phyloP scores from a whole-genome alignment of 345 rosid genomes.

The Hibiscus mutabilis region DNA sequence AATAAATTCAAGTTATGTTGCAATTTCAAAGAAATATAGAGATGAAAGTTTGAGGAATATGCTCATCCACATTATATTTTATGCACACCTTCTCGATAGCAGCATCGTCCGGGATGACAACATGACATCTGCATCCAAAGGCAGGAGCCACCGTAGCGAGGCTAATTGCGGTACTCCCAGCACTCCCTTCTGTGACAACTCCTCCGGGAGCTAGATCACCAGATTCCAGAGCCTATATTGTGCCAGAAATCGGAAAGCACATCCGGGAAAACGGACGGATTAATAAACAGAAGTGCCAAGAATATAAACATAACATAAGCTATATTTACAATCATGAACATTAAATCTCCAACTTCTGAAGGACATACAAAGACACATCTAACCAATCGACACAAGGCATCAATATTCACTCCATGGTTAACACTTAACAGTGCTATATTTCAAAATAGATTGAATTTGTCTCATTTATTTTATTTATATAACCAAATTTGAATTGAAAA shows the following conservation, averaged over 20 bases:
- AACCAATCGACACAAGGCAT: not conserved
- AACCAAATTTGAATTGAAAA: not conserved
- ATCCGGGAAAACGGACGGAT: not conserved
- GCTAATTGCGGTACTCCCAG: slow-evolving; percentile 97
- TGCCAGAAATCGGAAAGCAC: not conserved
- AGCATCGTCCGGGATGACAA: slow-evolving; percentile 93
- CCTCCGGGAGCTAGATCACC: slow-evolving; percentile 66
- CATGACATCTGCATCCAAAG: slow-evolving; percentile 88
- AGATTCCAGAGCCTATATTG: slow-evolving; percentile 64
- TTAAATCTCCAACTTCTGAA: not conserved
- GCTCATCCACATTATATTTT: not conserved
- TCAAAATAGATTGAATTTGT: not conserved
- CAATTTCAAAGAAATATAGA: not conserved
- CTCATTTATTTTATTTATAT: not conserved
- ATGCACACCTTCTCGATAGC: slow-evolving; percentile 79
- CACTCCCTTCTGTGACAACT: slow-evolving; percentile 87
- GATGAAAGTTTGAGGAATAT: not conserved
- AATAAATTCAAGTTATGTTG: not conserved
- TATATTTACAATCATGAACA: not conserved
- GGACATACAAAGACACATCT: not conserved
- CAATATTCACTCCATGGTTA: not conserved
- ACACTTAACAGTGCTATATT: not conserved
- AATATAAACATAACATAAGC: not conserved
- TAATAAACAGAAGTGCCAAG: not conserved
- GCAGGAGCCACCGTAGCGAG: slow-evolving; percentile 90